Evolutionary conservation across 345 rosid genomes (phyloP).

Genomic region (Populus euphratica): DNA sequence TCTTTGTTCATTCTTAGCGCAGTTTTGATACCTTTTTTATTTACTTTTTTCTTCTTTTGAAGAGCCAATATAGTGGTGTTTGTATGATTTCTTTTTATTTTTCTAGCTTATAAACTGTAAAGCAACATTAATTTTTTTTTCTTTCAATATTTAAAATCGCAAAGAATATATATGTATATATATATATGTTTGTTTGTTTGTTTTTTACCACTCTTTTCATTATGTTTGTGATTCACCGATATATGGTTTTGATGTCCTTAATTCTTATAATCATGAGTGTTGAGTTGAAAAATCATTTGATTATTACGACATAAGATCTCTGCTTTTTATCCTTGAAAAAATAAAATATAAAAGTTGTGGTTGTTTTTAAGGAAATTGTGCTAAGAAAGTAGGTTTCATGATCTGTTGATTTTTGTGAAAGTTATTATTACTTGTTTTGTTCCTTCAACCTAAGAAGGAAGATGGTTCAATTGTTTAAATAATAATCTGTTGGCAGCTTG

Average conservation of each 20-base stretch:
- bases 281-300: too few species aligned
- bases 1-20: neutral
- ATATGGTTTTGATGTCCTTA: neutral
- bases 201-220: neutral
- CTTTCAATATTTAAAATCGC: neutral
- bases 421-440: neutral
- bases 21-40: neutral
- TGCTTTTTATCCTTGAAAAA: too few species aligned
- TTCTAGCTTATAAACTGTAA: neutral
- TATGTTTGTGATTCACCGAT: neutral
- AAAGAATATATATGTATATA: neutral
- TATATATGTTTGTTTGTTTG: neutral
- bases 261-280: neutral
- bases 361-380: neutral
- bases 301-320: too few species aligned
- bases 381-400: neutral
- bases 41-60: neutral
- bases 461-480: neutral
- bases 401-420: neutral
- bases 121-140: neutral
- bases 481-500: neutral
- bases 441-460: neutral
- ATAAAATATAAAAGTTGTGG: neutral
- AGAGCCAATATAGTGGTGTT: neutral
- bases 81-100: neutral